A percentile compares a stretch with the other conserved stretches of the same genome.
These are phyloP conservation scores for Phaeosphaeriaceae sp. DNA, from an alignment of 2,329 filamentous ascomycete genomes.

Conservation along the genomic window DNA sequence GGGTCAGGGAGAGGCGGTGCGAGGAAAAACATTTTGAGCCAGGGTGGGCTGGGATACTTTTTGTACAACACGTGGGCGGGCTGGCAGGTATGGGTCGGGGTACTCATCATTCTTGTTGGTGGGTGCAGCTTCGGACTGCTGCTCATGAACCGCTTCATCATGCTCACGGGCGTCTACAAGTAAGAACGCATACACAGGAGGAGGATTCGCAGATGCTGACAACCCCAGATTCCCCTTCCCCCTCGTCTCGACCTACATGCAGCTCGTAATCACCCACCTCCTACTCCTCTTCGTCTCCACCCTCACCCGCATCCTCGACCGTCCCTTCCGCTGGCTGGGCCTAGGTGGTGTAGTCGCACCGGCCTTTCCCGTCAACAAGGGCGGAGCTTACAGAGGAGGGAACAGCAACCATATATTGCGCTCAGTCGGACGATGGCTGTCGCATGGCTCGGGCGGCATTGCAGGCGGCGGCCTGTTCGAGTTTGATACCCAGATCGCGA, in stretches of 20 bases:
- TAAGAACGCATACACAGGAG: slow-evolving; percentile 16
- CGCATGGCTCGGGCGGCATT: slow-evolving; percentile 55
- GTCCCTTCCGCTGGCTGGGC: slow-evolving; percentile 51
- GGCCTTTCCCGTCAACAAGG: slow-evolving; percentile 44
- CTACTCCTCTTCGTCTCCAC: slow-evolving; percentile 57
- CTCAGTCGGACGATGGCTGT: slow-evolving; percentile 47
- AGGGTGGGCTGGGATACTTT: slow-evolving; percentile 57
- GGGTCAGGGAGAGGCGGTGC: slow-evolving; percentile 35
- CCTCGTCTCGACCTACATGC: slow-evolving; percentile 58
- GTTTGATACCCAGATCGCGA: slow-evolving; percentile 57
- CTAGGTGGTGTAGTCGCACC: slow-evolving; percentile 56
- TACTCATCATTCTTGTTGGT: slow-evolving; percentile 58
- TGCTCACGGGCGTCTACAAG: slow-evolving; percentile 58
- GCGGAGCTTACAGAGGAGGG: slow-evolving; percentile 35
- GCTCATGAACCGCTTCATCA: slow-evolving; percentile 60
- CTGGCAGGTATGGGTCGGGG: slow-evolving; percentile 57
- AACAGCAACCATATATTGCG: slow-evolving; percentile 29
- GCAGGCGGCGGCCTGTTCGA: slow-evolving; percentile 63
- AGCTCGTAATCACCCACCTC: slow-evolving; percentile 59
- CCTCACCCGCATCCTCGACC: slow-evolving; percentile 55
- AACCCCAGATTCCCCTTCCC: slow-evolving; percentile 59
- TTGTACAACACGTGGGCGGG: slow-evolving; percentile 56
- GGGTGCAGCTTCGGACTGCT: slow-evolving; percentile 56
- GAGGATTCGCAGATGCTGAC: slow-evolving; percentile 20
- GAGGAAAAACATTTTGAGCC: slow-evolving; percentile 39